phyloP scores from a whole-genome alignment of 768 basidiomycete species.

The Filobasidium wieringae region DNA sequence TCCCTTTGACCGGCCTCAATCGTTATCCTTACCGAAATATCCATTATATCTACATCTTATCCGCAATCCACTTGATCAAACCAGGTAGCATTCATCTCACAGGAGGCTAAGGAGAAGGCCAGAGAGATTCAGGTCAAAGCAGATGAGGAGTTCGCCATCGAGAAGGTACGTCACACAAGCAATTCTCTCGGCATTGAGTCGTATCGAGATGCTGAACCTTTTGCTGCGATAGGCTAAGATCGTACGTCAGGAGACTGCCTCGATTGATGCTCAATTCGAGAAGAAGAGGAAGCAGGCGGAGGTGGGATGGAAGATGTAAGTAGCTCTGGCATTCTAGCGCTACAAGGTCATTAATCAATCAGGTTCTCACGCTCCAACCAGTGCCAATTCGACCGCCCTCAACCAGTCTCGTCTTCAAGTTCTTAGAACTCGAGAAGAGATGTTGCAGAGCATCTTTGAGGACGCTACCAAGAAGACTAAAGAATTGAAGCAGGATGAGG shows the following conservation, averaged over 20 bases:
- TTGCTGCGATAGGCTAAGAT: constrained; percentile 66
- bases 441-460: constrained; percentile 76
- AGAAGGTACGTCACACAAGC: constrained; percentile 52
- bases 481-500: constrained; percentile 53
- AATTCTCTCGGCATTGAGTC: neutral
- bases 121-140: constrained; percentile 95
- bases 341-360: constrained; percentile 1
- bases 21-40: neutral
- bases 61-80: neutral
- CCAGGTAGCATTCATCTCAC: constrained; percentile 95
- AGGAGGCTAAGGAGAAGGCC: constrained; percentile 94
- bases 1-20: constrained; percentile 6
- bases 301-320: constrained; percentile 90
- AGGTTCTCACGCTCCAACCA: constrained; percentile 40
- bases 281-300: constrained; percentile 92
- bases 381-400: constrained; percentile 87
- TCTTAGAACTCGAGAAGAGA: constrained; percentile 80
- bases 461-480: constrained; percentile 55
- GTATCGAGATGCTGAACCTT: neutral
- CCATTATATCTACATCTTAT: neutral
- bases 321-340: constrained; percentile 10
- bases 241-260: constrained; percentile 87
- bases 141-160: constrained; percentile 97
- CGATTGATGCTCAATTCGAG: constrained; percentile 87
- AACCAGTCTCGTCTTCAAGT: constrained; percentile 89